Base-by-base conservation (phyloP, 345 rosid genomes). In the Draba incana region DNA sequence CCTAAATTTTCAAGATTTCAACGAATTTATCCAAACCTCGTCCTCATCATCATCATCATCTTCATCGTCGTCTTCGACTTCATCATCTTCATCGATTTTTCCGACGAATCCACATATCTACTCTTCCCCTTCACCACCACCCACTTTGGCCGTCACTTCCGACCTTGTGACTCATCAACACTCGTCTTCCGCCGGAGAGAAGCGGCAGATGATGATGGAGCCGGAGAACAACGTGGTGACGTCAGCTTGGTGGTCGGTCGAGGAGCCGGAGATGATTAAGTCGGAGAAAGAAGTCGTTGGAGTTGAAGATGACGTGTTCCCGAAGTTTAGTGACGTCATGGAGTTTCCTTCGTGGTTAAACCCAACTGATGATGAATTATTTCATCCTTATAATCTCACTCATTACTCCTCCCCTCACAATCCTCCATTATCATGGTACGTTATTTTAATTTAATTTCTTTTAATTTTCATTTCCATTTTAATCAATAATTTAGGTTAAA, bases 331-430 rank as follows among this genome's bases (percentile, higher is more conserved):
- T 71, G 86, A 82, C 71, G 82, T 83, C 72, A 86, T 89, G 96
- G 96, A 90, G 49, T 85, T 86, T 48, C 94, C 98, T 24, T 56
- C 89, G 23, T 93, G 98, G 98, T 44, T 90, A 86, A 88, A 83
- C 65, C 77, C 81, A 73, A 81, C 79, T 30, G 96, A 88, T 4
- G 82, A 79, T 67, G 81, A 79, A 70, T 77, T 83, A 72, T 75
- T 88, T 72, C 92, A 83, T 43, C 93, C 84, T 67, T 80, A 66
- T 43, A 60, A 80, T 71, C 75, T 82, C 78, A 68, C 58, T 53
- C 83, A 86, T 74, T 76, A 78, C 79, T 82, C 76, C 69, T 64
- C 86, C 3, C 77, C 77, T 64, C 86, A 80, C 31, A 87, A 85
- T 81, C 83, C 90, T 74, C 79, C 94, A 55, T 78, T 93, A 70